Evolutionary conservation across 352 stramenopile genomes (phyloP).

Genomic region (Phytophthora sp.): DNA sequence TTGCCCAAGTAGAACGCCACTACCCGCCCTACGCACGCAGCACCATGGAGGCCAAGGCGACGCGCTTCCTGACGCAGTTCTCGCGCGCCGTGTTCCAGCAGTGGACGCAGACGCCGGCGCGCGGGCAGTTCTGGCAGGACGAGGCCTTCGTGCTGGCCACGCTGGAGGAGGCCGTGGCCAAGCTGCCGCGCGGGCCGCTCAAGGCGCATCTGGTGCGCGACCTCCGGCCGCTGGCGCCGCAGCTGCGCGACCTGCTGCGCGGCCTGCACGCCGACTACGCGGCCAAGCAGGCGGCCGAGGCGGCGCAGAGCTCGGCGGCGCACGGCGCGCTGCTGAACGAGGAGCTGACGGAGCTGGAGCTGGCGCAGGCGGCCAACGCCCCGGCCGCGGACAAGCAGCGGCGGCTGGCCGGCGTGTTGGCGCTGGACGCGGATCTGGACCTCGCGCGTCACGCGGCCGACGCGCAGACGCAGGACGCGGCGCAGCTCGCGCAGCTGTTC

Average conservation of each 20-base stretch:
- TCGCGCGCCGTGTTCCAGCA: constrained; percentile 57
- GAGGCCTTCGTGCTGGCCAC: constrained; percentile 37
- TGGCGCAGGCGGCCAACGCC: constrained; percentile 33
- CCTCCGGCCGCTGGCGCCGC: constrained; percentile 24
- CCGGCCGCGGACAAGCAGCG: constrained; percentile 17
- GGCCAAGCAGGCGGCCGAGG: constrained; percentile 12
- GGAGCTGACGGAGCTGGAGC: constrained; percentile 56
- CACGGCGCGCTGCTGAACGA: constrained; percentile 50
- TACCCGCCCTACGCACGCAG: too few relatives aligned
- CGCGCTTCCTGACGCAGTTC: constrained; percentile 69
- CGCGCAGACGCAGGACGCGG: constrained; percentile 7
- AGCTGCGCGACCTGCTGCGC: constrained; percentile 41
- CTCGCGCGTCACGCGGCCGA: not conserved
- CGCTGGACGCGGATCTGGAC: constrained; percentile 38
- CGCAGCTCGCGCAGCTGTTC: constrained; percentile 41
- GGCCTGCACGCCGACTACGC: constrained; percentile 36
- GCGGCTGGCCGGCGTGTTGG: constrained; percentile 40
- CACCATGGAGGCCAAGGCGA: constrained; percentile 53
- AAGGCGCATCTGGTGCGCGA: constrained; percentile 54
- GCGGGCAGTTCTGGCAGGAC: constrained; percentile 62
- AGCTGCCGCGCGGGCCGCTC: constrained; percentile 57
- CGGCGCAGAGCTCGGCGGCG: not conserved
- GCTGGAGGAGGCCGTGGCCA: constrained; percentile 66
- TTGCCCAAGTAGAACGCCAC: too few relatives aligned
- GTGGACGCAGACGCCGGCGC: constrained; percentile 46